phyloP scores from a whole-genome alignment of 306 rosid species.

The Abrus pulchellus region DNA sequence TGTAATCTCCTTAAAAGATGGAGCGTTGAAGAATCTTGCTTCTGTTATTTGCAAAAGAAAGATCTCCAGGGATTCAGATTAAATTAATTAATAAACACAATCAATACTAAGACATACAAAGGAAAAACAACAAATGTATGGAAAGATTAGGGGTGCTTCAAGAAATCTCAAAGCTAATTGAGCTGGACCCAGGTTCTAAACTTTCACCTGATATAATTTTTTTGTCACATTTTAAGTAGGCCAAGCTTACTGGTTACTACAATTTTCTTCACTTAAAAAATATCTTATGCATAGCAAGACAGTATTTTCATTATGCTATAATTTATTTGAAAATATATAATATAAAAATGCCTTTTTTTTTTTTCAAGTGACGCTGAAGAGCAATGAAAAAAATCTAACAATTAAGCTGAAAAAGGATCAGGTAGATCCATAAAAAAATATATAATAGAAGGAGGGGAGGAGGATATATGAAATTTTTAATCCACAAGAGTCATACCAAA shows the following conservation, averaged over 20 bases:
- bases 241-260: background rate
- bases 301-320: background rate
- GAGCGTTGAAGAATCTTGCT: conserved; percentile 68
- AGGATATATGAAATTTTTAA: conserved; percentile 14
- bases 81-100: conserved; percentile 15
- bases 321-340: background rate
- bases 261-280: background rate
- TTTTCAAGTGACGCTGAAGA: no score
- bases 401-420: background rate
- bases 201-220: background rate
- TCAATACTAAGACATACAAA: conserved; percentile 23
- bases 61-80: conserved; percentile 39
- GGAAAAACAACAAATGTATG: conserved; percentile 17
- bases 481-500: conserved; percentile 68
- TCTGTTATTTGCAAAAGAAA: conserved; percentile 60
- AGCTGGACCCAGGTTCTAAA: background rate
- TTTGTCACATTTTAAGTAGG: background rate
- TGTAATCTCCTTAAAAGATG: conserved; percentile 63
- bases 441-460: background rate
- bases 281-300: background rate
- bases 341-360: background rate
- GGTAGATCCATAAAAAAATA: background rate
- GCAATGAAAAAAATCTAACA: no score
- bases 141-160: background rate
- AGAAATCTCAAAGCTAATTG: background rate